Percentiles rank a stretch among this genome's conserved stretches.
phyloP scores from a whole-genome alignment of 768 basidiomycete species.

The Sutorius australiensis region DNA sequence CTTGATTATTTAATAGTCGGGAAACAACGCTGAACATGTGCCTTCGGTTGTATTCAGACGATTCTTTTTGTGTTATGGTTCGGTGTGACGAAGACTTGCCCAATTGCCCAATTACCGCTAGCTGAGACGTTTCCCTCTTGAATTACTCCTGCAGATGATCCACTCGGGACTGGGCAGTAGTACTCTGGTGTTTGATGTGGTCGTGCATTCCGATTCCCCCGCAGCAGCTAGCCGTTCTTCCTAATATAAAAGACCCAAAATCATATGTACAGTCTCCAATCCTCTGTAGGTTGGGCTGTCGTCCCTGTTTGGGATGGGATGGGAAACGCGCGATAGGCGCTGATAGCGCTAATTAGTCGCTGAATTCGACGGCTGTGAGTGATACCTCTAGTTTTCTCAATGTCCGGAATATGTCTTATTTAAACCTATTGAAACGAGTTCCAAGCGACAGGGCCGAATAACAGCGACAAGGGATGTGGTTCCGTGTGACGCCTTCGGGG shows the following conservation, averaged over 20 bases:
- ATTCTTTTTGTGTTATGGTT: conserved; percentile 3
- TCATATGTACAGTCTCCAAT: not conserved
- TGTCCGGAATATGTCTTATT: not conserved
- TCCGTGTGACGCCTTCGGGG: not conserved
- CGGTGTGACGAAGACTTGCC: conserved; percentile 4
- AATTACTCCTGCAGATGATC: not conserved
- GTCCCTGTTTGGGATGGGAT: not conserved
- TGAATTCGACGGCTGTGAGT: conserved; percentile 1
- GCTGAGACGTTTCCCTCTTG: conserved; percentile 1
- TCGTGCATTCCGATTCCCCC: not conserved
- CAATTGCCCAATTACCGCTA: conserved; percentile 11
- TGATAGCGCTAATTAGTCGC: not conserved
- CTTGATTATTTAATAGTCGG: conserved; percentile 12
- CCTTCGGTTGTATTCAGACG: conserved; percentile 9
- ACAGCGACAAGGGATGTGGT: not conserved
- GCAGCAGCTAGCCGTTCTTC: not conserved
- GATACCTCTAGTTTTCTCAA: not conserved
- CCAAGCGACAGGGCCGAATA: not conserved
- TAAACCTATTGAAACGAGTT: not conserved
- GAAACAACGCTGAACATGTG: conserved; percentile 18
- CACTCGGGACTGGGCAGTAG: not conserved
- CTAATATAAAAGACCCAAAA: not conserved
- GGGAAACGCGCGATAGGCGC: not conserved
- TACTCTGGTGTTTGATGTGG: not conserved
- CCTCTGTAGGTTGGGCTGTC: not conserved